Evolutionary conservation across 306 rosid species (phyloP), one percentile per base, ranked within the genome.

Genomic region (Gynostemma pentaphyllum): DNA sequence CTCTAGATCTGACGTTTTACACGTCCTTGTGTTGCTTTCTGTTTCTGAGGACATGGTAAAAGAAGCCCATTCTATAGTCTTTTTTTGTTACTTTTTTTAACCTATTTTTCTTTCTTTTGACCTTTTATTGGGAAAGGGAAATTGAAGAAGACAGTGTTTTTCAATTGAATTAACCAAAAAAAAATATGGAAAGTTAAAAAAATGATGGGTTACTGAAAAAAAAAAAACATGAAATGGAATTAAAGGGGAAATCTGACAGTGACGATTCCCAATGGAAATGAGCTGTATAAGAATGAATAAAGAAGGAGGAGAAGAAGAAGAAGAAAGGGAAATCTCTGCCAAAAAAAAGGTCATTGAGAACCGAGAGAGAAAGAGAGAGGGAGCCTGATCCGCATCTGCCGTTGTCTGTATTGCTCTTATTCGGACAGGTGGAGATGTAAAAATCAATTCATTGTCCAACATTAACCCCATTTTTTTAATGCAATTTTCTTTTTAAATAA

Each of bases 381-480:
- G 57, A 26, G 19, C 57, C 57, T 51, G 57, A 51, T 51, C 57
- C 57, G 57, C 36, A 13, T 51, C 57, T 26, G 21, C 10, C 36
- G 57, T 30, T 51, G 4, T 19, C 8, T 51, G 57, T 5, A 19
- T 22, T 8, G 5, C 5, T 11, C 5, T 47, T 8, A 1, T 18
- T 16, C 24, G 11, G 10, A 16, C 50, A 45, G 37, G 5, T 32
- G 37, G 37, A 32, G 7, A 2, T 32, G 37, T 32, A 32, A 32
- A 32, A 32, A 3, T 7, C 37, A 32, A 32, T 3, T 32, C 37
- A 32, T 32, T 2, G 37, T 32, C 37, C 37, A n/a, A n/a, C n/a
- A n/a, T n/a, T n/a, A n/a, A n/a, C n/a, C n/a, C n/a, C n/a, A n/a
- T n/a, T n/a, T n/a, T n/a, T n/a, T n/a, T n/a, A n/a, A n/a, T n/a